Base-by-base conservation (phyloP, 2,329 filamentous ascomycete species). In the Akanthomyces dipterigenus region DNA sequence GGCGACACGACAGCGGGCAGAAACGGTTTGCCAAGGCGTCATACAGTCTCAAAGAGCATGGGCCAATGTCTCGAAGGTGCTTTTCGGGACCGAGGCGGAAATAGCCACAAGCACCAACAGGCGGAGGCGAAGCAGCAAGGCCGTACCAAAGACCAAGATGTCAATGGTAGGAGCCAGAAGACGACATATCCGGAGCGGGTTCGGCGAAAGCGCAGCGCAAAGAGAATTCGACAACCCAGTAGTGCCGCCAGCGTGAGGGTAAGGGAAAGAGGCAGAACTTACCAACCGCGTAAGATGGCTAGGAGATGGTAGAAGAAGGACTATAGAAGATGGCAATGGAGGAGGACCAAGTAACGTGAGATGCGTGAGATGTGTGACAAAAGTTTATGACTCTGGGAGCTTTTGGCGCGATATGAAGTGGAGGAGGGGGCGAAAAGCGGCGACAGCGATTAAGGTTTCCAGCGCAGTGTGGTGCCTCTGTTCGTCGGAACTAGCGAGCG, bases 371-470 rank as follows among this genome's bases (percentile, higher is more conserved):
- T 48, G 53, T 57, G 60, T 57, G 46, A 57, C 60, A 51, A 54
- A 42, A 53, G 50, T 55, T 45, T 40, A 60, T 54, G 58, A 60
- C 50, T 53, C 26, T 54, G 50, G 58, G 22, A 60, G 42, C 50
- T 54, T 60, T 46, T 55, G 58, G 58, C 50, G 58, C 58, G 58
- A 60, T 55, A 60, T 55, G 49, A 40, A 51, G 60, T 43, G 45
- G 60, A 51, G 59, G 40, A 50, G 50, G 60, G 60, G 60, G 60
- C 60, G 36, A 62, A 62, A 62, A 57, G 53, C 60, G 60, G 60
- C 60, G 60, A 56, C 46, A 12, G 53, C 60, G 60, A 62, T 62
- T 62, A 62, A 62, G 31, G 60, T 62, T 62, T 62, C 60, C 40
- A 54, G 59, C n/a, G 14, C 18, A 50, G 14, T 18, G 24, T 42